Evolutionary conservation across 2,329 filamentous ascomycete species (phyloP), one percentile per base, ranked within the genome.

Genomic region (Claviceps sorghi): DNA sequence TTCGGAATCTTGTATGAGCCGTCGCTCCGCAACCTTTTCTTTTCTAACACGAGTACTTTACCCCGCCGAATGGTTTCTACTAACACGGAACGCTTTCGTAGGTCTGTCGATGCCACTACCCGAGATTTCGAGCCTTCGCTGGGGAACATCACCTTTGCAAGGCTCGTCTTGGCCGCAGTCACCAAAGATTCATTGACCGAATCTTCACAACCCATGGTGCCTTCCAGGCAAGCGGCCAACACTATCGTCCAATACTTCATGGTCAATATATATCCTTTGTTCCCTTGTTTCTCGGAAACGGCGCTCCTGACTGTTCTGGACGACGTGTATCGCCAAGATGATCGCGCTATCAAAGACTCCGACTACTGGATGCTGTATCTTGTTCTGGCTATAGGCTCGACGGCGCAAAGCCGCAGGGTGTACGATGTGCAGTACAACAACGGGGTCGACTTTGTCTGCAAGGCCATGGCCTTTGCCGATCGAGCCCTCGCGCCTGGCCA

Each of bases 81-180:
- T 53, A 21, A 53, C 52, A 38, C 4, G 26, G 13, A 8, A 21
- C 11, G 42, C 1, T 38, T 19, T 30, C 13, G 46, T 60, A 93
- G 88, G 52, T 88, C 91, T 5, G 88, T 98, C 62, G 95, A 95
- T 71, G 90, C 93, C 30, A 96, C 90, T 0, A 91, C 90, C 1
- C 79, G 89, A 62, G 93, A 97, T 66, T 96, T 96, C 63, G 88
- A 95, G 65, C 85, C 88, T 9, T 88, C 90, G 53, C 83, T 86
- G 32, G 85, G 82, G 55, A 88, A 88, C 61, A 94, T 95, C 78
- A 95, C 89, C 0, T 96, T 96, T 74, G 88, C 89, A 29, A 83
- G 88, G 38, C 76, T 97, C 21, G 85, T 96, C 26, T 71, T 95
- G 30, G 87, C 87, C n/a, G 86, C 91, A 6, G 83, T 87, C 40